Evolutionary conservation across 352 stramenopile species (phyloP).

Genomic region (Phytophthora chlamydospora): DNA sequence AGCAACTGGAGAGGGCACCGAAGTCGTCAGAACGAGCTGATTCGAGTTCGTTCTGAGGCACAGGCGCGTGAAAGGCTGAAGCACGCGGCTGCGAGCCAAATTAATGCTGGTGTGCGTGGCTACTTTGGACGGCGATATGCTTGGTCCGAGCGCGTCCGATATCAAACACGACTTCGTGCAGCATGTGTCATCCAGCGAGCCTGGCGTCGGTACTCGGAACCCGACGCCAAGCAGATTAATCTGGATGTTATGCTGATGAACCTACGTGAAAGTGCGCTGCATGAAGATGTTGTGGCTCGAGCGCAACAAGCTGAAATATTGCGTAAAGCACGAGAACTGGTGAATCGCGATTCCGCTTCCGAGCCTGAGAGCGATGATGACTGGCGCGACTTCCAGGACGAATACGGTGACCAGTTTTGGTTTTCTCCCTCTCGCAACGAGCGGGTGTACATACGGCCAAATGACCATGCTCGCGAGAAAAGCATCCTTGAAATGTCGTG

Average conservation of each 20-base stretch:
- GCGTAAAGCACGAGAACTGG: conserved; percentile 48
- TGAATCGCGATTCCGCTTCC: conserved; percentile 74
- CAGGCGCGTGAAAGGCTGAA: conserved; percentile 37
- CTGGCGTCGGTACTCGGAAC: conserved; percentile 54
- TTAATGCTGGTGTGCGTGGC: conserved; percentile 66
- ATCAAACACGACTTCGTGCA: conserved; percentile 44
- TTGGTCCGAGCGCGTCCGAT: conserved; percentile 38
- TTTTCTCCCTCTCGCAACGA: conserved; percentile 78
- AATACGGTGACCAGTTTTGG: conserved; percentile 73
- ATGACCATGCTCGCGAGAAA: conserved; percentile 59
- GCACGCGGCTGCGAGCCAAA: conserved; percentile 57
- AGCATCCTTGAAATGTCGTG: conserved; percentile 65
- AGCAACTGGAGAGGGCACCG: conserved; percentile 67
- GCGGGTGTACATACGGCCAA: conserved; percentile 68
- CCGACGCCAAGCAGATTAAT: conserved; percentile 45
- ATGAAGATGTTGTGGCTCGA: conserved; percentile 51
- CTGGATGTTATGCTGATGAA: conserved; percentile 57
- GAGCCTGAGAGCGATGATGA: conserved; percentile 80
- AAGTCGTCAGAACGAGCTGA: conserved; percentile 42
- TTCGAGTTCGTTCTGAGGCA: conserved; percentile 37
- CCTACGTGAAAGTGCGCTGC: conserved; percentile 53
- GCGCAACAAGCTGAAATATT: conserved; percentile 57
- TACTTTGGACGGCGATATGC: conserved; percentile 64
- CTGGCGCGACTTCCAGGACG: conserved; percentile 74
- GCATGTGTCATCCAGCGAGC: conserved; percentile 58